Base-by-base conservation (phyloP, 495 filamentous ascomycete species). In the Eremomyces bilateralis region DNA sequence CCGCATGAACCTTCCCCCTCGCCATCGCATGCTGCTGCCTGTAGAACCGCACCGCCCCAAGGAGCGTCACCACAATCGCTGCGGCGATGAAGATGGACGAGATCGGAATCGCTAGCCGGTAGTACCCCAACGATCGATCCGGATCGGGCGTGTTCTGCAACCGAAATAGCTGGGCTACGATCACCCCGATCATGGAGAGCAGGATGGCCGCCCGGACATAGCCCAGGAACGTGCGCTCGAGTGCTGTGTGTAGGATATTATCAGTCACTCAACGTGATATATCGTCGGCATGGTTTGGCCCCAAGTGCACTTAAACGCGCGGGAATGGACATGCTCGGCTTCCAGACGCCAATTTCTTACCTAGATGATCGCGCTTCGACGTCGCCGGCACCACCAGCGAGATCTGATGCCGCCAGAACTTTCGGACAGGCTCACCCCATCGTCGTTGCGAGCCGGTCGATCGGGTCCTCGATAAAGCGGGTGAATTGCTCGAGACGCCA, bases 191-290 rank as follows among this genome's bases (percentile, higher is more conserved):
- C 53, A 83, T 73, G 3, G 76, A 65, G 16, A 85, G 56, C 4
- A 67, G 57, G 17, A 76, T 51, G 0, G 76, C 77, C 4, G 77
- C 82, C 33, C 78, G 71, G 28, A 81, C 61, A 53, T 83, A 84
- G 33, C 62, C 70, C 29, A 85, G 69, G 49, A 76, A 85, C 21
- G 77, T 88, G 38, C 77, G 61, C 53, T 88, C 76, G 18, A 81
- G 61, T 20, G 79, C 80, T 84, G 48, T 31, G 33, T 43, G 16
- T n/a, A n/a, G n/a, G n/a, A n/a, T n/a, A n/a, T n/a, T n/a, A n/a
- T n/a, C n/a, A n/a, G n/a, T n/a, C n/a, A n/a, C n/a, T n/a, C n/a
- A n/a, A n/a, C n/a, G n/a, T n/a, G n/a, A n/a, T n/a, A n/a, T n/a
- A n/a, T n/a, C n/a, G n/a, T n/a, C n/a, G n/a, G n/a, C n/a, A n/a